phyloP scores from a whole-genome alignment of 345 rosid species.

The Citropsis articulata region DNA sequence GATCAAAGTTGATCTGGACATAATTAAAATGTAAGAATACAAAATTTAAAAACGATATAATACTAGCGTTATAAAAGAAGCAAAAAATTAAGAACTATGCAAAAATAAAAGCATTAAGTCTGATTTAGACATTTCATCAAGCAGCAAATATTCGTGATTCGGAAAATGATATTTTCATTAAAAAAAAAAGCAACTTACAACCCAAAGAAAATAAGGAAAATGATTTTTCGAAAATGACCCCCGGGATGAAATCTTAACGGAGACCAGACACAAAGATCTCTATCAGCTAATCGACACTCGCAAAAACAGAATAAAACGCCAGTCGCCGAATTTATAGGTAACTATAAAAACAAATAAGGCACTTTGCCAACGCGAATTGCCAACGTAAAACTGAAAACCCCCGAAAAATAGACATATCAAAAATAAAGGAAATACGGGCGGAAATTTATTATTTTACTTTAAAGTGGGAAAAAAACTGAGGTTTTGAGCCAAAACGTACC shows the following conservation, averaged over 20 bases:
- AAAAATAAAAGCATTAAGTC: not conserved
- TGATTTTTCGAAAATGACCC: slow-evolving; percentile 38
- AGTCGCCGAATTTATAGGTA: slow-evolving; percentile 15
- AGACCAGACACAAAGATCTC: slow-evolving; percentile 22
- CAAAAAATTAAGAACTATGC: not conserved
- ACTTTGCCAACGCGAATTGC: not conserved
- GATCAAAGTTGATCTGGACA: slow-evolving; percentile 13
- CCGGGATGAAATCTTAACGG: slow-evolving; percentile 42
- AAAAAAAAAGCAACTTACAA: not conserved
- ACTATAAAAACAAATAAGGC: slow-evolving; percentile 4
- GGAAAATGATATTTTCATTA: not conserved
- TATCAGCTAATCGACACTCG: slow-evolving; percentile 5
- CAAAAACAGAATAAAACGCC: slow-evolving; percentile 7
- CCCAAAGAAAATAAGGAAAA: not conserved
- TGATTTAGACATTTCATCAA: slow-evolving; percentile 27
- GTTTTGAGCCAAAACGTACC: slow-evolving; percentile 32
- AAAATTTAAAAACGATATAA: not conserved
- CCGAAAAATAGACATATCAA: slow-evolving; percentile 21
- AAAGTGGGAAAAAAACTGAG: slow-evolving; percentile 9
- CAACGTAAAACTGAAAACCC: slow-evolving; percentile 15
- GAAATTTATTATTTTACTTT: not conserved
- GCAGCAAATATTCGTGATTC: slow-evolving; percentile 14
- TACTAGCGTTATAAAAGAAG: not conserved
- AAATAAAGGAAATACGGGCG: slow-evolving; percentile 8
- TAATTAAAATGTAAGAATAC: not conserved